phyloP scores from a whole-genome alignment of 805 yeast species.

The Schwanniomyces polymorphus region DNA sequence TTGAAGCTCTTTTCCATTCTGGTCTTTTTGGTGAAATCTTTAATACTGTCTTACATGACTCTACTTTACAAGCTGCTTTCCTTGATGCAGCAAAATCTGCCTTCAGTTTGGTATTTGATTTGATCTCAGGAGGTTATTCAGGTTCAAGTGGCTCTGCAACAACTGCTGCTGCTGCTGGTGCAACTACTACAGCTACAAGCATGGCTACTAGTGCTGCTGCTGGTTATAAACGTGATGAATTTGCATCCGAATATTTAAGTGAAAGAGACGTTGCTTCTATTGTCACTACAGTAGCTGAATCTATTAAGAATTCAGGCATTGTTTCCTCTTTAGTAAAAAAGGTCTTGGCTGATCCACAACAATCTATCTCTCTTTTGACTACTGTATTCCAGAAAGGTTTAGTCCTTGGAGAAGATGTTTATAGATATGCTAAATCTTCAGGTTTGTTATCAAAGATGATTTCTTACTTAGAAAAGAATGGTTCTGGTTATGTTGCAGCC shows the following conservation, averaged over 20 bases:
- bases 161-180: conserved; percentile 12
- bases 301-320: conserved; percentile 35
- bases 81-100: conserved; percentile 30
- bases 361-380: conserved; percentile 30
- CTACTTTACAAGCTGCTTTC: conserved; percentile 32
- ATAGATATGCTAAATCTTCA: conserved; percentile 35
- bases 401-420: conserved; percentile 33
- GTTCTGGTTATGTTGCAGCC: conserved; percentile 18
- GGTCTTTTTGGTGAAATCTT: conserved; percentile 37
- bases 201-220: conserved; percentile 16
- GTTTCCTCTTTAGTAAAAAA: conserved; percentile 29
- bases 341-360: conserved; percentile 37
- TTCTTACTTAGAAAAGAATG: conserved; percentile 22
- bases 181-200: conserved; percentile 4
- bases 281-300: conserved; percentile 24
- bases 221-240: conserved; percentile 11
- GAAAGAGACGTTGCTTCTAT: conserved; percentile 36
- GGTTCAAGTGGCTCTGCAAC: conserved; percentile 14
- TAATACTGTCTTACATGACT: conserved; percentile 28
- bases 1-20: conserved; percentile 41
- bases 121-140: conserved; percentile 15
- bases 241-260: conserved; percentile 26
- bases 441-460: conserved; percentile 32
- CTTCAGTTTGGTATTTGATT: conserved; percentile 30
- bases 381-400: conserved; percentile 33